A percentile compares a stretch with the other conserved stretches of the same genome.
phyloP scores from a whole-genome alignment of 169 alveolate genomes.

The Plasmodium inui region DNA sequence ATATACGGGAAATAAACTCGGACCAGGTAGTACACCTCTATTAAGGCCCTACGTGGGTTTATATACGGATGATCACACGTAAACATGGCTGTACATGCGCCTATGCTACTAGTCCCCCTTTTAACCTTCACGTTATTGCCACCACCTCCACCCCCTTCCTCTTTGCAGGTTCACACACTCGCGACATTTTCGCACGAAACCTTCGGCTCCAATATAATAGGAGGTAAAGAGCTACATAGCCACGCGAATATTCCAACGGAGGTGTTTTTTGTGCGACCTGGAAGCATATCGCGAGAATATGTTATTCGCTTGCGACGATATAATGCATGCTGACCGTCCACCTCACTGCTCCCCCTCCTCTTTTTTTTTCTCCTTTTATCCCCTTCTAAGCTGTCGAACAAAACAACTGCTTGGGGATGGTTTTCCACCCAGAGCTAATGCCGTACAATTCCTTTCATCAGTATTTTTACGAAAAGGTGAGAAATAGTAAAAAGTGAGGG shows the following conservation, averaged over 20 bases:
- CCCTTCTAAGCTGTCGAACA: conserved; percentile 57
- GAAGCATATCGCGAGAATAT: not conserved
- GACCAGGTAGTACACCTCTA: conserved; percentile 19
- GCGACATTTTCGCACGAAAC: conserved; percentile 63
- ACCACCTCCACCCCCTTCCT: not conserved
- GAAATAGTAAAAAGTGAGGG: conserved; percentile 6
- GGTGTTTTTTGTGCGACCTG: not conserved
- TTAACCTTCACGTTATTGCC: not conserved
- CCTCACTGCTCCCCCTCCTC: not conserved
- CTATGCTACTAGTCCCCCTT: not conserved
- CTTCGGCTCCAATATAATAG: conserved; percentile 34
- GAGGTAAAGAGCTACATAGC: conserved; percentile 15
- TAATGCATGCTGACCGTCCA: not conserved
- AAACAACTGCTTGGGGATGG: conserved; percentile 50
- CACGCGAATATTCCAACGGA: not conserved
- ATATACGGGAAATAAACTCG: conserved; percentile 31
- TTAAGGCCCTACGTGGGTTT: not conserved
- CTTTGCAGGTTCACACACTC: conserved; percentile 27
- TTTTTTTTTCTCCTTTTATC: not conserved
- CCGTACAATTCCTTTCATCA: conserved; percentile 48
- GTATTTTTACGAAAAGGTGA: conserved; percentile 60
- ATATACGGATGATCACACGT: too few relatives aligned
- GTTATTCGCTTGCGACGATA: not conserved
- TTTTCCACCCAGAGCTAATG: conserved; percentile 71
- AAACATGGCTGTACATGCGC: not conserved